Base-by-base conservation (phyloP, 1,284 basidiomycete species). In the Neonothopanus nambi region DNA sequence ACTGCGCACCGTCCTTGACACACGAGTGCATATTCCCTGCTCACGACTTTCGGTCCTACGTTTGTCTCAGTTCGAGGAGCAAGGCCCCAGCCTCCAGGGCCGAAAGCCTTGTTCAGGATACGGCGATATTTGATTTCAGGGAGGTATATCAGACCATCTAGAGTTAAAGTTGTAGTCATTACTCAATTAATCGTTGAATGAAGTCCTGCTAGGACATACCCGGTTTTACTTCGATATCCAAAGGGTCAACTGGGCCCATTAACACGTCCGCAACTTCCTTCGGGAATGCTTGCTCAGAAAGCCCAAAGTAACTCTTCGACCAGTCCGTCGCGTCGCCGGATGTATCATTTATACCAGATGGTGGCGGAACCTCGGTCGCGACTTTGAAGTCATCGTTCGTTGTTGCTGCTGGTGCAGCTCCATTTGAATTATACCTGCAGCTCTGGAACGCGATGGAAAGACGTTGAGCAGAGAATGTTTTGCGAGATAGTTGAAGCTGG, bases 61-160 rank as follows among this genome's bases (percentile, higher is more conserved):
- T 94, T 91, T 9, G 93, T 95, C 71, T 95, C 93, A 44, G 91
- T 89, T 20, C 96, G 82, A 2, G 96, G 96, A 12, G 95, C 96
- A 52, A 98, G 81, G 17, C 96, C 96, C 96, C 96, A 98, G 3
- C 89, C 95, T 12, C 96, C 96, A 5, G 96, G 96, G 8, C 96
- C 96, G 64, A 99, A 98, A 0, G 96, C 94, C 59, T 80, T 85
- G 77, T 98, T 98, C 42, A 98, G 73, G 36, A 95, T 89, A 13
- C 96, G 84, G n/a, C 96, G 83, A 67, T 98, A 99, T 70, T 98
- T 97, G 68, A 98, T 99, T 70, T 98, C 96, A 21, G 96, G 96
- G 9, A 99, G 84, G 72, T 98, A 99, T 26, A 98, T 76, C 30
- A 99, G 78, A 2, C 96, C 96, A 62, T 98, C 96, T 94, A 40